Evolutionary conservation across 768 basidiomycete species (phyloP), one percentile per base, ranked within the genome.

Genomic region (Leucocoprinus sp.): DNA sequence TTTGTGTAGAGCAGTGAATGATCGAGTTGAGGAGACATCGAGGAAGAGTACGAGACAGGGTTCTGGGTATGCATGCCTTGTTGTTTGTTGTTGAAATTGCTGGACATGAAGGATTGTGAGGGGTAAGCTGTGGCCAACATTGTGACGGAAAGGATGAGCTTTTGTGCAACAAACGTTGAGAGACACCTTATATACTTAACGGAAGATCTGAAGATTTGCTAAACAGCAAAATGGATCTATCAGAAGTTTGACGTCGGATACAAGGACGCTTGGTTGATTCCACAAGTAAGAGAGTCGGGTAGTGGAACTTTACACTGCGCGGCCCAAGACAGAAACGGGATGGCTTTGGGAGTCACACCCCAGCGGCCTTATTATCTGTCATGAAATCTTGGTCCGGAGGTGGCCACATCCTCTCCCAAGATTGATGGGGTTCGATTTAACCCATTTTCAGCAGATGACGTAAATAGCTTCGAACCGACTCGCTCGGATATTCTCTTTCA

Each of bases 391-490:
- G 45, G 33, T 31, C 37, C 43, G 23, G 28, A 19, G 23, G 34
- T 21, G 33, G 22, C 33, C 31, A 43, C 33, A 11, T 31, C 31
- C 33, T 35, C 21, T 22, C 23, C 38, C 37, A 34, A 33, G 45
- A 47, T 40, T 40, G 45, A 47, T 48, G 46, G 27, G 38, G 21
- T 41, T 21, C 19, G 33, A 42, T 19, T 11, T n/a, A 11, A 31
- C n/a, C n/a, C n/a, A n/a, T n/a, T n/a, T n/a, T n/a, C n/a, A 45
- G 12, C 8, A 37, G 36, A 37, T 48, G 46, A 48, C 46, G 46
- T 48, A 48, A 41, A 27, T 27, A 12, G 26, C 14, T 38, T 41
- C 39, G 17, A 31, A 46, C 45, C 45, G 45, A 41, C 23, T 41
- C 17, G 23, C 23, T 9, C 45, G 45, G 45, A 41, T 14, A 26